Percentiles rank a stretch among this genome's conserved stretches.
Evolutionary conservation across 441 rosid genomes (phyloP).

Genomic region (Daphne laureola): DNA sequence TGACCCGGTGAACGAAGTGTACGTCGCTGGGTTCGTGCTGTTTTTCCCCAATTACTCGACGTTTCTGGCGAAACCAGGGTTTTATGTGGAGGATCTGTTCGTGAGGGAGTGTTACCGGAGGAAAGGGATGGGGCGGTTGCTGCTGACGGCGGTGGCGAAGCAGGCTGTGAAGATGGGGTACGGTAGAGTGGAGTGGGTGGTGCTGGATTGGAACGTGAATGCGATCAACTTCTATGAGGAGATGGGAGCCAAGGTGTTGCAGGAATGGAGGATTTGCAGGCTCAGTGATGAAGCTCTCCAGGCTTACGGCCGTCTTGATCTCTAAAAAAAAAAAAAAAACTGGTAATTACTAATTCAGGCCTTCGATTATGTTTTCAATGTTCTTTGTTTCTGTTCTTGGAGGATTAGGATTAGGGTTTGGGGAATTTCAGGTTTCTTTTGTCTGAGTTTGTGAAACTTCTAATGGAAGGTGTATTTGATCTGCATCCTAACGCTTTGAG

Average conservation of each 20-base stretch:
- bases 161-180: slow-evolving; percentile 90
- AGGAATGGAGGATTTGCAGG: slow-evolving; percentile 81
- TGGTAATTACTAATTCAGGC: no score
- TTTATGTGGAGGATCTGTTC: slow-evolving; percentile 72
- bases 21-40: slow-evolving; percentile 68
- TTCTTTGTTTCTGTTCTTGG: no score
- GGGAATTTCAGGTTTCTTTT: no score
- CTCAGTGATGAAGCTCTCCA: slow-evolving; percentile 65
- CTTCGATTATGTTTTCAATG: no score
- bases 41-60: slow-evolving; percentile 77
- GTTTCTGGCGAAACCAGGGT: slow-evolving; percentile 63
- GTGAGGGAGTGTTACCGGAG: slow-evolving; percentile 81
- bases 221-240: slow-evolving; percentile 76
- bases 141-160: slow-evolving; percentile 61
- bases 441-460: no score
- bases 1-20: slow-evolving; percentile 26
- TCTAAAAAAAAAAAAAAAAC: no score
- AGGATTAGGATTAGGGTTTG: no score
- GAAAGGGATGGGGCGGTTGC: slow-evolving; percentile 64
- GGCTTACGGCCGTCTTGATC: slow-evolving; percentile 35
- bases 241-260: slow-evolving; percentile 76
- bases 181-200: slow-evolving; percentile 84
- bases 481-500: no score
- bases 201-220: slow-evolving; percentile 84
- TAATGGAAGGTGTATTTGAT: no score